Conservation (phyloP, 140 eudicot genomes). For the Erigeron philadelphicus region DNA sequence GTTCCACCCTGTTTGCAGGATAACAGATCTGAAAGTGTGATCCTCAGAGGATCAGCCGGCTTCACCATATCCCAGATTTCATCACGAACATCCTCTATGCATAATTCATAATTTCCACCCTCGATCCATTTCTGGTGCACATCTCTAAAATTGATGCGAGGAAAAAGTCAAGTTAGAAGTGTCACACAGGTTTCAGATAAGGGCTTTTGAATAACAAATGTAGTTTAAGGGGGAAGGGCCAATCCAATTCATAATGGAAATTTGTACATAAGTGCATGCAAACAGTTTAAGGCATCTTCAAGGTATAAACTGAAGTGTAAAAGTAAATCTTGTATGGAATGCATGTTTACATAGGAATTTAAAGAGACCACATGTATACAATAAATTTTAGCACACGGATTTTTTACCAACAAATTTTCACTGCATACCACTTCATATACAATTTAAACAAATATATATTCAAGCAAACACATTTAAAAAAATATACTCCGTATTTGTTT, state of each 20-base stretch:
- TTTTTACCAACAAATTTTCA: too few relatives aligned
- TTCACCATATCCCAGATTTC: slow-evolving; percentile 99
- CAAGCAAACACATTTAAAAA: too few relatives aligned
- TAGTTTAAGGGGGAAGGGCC: neutral
- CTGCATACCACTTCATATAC: too few relatives aligned
- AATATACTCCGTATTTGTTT: too few relatives aligned
- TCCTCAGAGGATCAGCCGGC: slow-evolving; percentile 74
- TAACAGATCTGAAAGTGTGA: slow-evolving; percentile 73
- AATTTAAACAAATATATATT: too few relatives aligned
- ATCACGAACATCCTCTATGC: slow-evolving; percentile 94
- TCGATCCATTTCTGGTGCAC: slow-evolving; percentile 99
- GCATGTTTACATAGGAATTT: too few relatives aligned
- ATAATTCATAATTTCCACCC: slow-evolving; percentile 91
- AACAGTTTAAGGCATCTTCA: too few relatives aligned
- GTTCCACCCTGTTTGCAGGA: slow-evolving; percentile 97
- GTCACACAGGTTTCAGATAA: neutral
- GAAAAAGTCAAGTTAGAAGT: neutral
- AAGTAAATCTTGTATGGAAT: too few relatives aligned
- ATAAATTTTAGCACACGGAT: too few relatives aligned
- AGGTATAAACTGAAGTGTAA: too few relatives aligned
- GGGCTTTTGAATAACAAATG: neutral
- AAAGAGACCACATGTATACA: too few relatives aligned
- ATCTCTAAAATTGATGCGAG: slow-evolving; percentile 50
- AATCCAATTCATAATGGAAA: neutral
- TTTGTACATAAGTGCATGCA: too few relatives aligned